Evolutionary conservation across 306 rosid species (phyloP).

Genomic region (Prunus dulcis): DNA sequence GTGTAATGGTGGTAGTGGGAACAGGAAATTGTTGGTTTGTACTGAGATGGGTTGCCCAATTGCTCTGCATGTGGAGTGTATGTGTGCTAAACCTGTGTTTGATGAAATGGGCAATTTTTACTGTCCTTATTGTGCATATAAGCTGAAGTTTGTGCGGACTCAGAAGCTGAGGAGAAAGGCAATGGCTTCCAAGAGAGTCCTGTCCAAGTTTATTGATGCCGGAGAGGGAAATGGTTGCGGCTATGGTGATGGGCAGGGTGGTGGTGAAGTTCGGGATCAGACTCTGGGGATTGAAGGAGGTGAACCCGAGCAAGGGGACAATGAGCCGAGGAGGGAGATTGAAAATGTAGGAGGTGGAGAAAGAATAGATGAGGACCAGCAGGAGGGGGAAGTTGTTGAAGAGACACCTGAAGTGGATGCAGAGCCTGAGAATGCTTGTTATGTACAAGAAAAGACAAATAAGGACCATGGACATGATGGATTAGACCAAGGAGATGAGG

Average conservation of each 20-base stretch:
- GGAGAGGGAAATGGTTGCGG: conserved; percentile 8
- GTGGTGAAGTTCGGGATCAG: conserved; percentile 8
- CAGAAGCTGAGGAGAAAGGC: conserved; percentile 36
- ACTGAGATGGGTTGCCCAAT: conserved; percentile 50
- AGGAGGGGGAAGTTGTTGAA: conserved; percentile 11
- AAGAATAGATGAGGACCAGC: neutral
- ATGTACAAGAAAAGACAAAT: conserved; percentile 1
- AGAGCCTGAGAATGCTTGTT: conserved; percentile 6
- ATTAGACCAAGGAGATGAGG: conserved; percentile 5
- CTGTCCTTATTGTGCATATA: conserved; percentile 67
- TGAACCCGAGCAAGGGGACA: conserved; percentile 11
- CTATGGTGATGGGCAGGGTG: neutral
- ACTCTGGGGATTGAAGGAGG: conserved; percentile 21
- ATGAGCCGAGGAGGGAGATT: conserved; percentile 14
- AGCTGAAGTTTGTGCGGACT: conserved; percentile 24
- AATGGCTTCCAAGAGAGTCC: conserved; percentile 35
- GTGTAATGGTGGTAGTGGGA: conserved; percentile 34
- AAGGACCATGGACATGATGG: conserved; percentile 4
- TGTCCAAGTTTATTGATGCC: conserved; percentile 40
- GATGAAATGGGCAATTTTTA: conserved; percentile 52
- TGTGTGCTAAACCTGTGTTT: conserved; percentile 47
- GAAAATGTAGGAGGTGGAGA: conserved; percentile 12
- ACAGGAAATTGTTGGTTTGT: conserved; percentile 45
- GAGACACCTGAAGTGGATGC: conserved; percentile 15
- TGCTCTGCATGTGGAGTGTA: conserved; percentile 50